These are phyloP conservation scores for Dispira parvispora DNA, from an alignment of 192 early-diverging fungal species.

Conservation along the genomic window DNA sequence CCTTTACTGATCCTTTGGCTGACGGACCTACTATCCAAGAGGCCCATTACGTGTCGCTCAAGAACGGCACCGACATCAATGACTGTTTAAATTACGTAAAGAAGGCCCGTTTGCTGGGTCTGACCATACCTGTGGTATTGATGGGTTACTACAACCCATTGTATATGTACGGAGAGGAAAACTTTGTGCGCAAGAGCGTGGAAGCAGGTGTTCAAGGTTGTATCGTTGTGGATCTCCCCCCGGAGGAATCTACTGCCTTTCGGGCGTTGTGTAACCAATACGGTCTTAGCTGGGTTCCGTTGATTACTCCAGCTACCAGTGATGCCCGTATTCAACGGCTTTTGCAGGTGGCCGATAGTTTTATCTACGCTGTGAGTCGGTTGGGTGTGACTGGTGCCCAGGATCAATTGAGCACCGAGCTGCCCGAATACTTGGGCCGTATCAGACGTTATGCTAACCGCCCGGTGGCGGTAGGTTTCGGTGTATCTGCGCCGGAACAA, in stretches of 20 bases:
- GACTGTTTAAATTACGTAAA: conserved; percentile 65
- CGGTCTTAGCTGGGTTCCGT: conserved; percentile 71
- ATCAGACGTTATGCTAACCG: conserved; percentile 64
- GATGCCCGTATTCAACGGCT: conserved; percentile 65
- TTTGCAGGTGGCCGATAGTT: conserved; percentile 68
- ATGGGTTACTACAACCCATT: conserved; percentile 99
- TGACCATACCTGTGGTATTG: conserved; percentile 81
- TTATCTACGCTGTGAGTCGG: conserved; percentile 90
- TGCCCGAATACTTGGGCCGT: conserved; percentile 53
- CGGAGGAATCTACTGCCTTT: conserved; percentile 86
- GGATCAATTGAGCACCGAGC: conserved; percentile 39
- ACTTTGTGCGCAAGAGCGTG: conserved; percentile 68
- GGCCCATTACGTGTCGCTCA: conserved; percentile 58
- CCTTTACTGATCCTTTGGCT: conserved; percentile 94
- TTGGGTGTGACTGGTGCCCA: conserved; percentile 89
- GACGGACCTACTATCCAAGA: conserved; percentile 97
- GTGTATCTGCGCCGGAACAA: conserved; percentile 79
- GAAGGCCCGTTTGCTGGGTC: conserved; percentile 63
- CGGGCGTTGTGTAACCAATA: conserved; percentile 50
- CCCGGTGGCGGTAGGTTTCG: conserved; percentile 94
- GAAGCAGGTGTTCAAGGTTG: conserved; percentile 83
- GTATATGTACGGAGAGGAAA: conserved; percentile 81
- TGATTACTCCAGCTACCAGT: conserved; percentile 88
- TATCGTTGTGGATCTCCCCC: conserved; percentile 94
- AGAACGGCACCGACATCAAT: conserved; percentile 60